Conservation (phyloP, 768 basidiomycete species). For the Suillus plorans region DNA sequence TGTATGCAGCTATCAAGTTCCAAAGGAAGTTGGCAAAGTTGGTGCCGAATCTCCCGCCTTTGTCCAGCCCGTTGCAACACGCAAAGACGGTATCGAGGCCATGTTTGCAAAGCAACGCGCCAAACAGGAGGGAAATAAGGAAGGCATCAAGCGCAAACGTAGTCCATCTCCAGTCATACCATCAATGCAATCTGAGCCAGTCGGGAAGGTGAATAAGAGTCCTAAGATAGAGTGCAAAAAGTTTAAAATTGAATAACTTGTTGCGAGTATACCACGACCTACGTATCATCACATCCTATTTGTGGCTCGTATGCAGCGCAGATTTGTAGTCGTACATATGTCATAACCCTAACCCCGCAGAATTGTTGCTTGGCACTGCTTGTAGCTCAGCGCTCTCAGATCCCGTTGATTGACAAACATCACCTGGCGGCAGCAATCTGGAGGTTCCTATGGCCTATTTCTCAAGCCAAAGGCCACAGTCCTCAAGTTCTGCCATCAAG, state of each 20-base stretch:
- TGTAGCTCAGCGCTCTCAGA: neutral
- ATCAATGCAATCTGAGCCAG: neutral
- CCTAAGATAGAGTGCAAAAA: conserved; percentile 19
- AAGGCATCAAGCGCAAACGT: conserved; percentile 29
- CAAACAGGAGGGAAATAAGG: conserved; percentile 14
- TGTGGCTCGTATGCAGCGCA: no score
- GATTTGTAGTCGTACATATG: neutral
- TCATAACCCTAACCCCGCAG: neutral
- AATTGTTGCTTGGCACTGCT: neutral
- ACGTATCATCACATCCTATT: neutral
- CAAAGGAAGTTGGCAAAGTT: conserved; percentile 88
- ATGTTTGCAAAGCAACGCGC: conserved; percentile 71
- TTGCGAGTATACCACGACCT: neutral
- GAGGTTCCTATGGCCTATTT: conserved; percentile 63
- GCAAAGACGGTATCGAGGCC: conserved; percentile 85
- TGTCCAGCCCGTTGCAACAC: conserved; percentile 72
- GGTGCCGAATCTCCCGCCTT: conserved; percentile 81
- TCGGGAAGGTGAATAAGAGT: conserved; percentile 8
- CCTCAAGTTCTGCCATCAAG: conserved; percentile 61
- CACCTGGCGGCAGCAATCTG: neutral
- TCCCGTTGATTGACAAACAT: neutral
- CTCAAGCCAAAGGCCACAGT: conserved; percentile 58
- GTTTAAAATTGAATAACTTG: conserved; percentile 15
- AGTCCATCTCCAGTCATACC: conserved; percentile 14
- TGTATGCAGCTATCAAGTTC: conserved; percentile 75